Evolutionary conservation across 441 rosid species (phyloP), one percentile per base, ranked within the genome.

Genomic region (Corymbia citriodora): DNA sequence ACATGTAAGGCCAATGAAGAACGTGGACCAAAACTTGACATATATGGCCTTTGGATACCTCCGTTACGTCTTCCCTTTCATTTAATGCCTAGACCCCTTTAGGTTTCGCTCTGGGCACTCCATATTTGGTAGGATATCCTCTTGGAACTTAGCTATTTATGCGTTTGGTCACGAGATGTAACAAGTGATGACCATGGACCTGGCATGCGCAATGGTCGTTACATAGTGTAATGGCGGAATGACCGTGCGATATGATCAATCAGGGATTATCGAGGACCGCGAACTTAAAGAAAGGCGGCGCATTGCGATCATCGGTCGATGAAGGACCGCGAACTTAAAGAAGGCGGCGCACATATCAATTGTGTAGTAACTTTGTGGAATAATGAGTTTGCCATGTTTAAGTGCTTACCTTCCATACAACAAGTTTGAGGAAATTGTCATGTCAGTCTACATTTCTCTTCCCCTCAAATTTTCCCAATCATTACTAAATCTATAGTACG

Each of bases 131-230:
- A 79, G 52, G 16, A 45, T 79, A 45, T 79, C 52, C 52, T 79
- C n/a, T 79, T 23, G 52, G 18, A 79, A 79, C 85, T 79, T 45
- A 23, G 18, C n/a, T 21, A 79, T 45, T 79, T 23, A 25, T 2
- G 52, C 48, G 23, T 21, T 21, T 45, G 52, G 85, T 79, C 52
- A 79, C n/a, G 85, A 23, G 52, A 23, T 23, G 52, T 45, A 25
- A 21, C 2, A 52, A 45, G 85, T 45, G 45, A 31, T 23, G 6
- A 17, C 45, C 82, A 19, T 1, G 27, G 49, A 23, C 27, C 0
- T 1, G 15, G 12, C 4, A 4, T 2, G 15, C 2, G 15, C 29
- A 12, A 36, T 1, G 50, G 83, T 36, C 4, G 2, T 45, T 23
- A 79, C 2, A 0, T 7, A 8, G 52, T 12, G 52, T 25, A 8